Evolutionary conservation across 805 yeast genomes (phyloP), one percentile per base, ranked within the genome.

Genomic region (Saturnispora dispora): DNA sequence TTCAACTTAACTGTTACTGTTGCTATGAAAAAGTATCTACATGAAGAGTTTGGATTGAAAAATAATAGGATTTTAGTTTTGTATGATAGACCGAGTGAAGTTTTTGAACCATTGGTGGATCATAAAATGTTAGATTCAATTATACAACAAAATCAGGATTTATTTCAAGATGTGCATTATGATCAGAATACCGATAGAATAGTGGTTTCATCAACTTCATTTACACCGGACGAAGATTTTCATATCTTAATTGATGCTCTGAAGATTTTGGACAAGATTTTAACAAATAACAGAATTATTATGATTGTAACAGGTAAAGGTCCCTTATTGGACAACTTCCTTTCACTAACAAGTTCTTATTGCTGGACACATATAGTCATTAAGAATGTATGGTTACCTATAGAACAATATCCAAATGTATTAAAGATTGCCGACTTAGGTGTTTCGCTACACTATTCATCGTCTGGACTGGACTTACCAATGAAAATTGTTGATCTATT

Each of bases 301-400:
- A 77, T 88, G 49, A 67, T 93, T n/a, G 83, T 93, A n/a, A 93
- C 99, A 0, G 99, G 99, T 0, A 91, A 90, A 64, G 99, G 99
- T 0, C 98, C 98, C 0, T 64, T 85, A 67, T 80, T 80, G 57
- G 64, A 67, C 2, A 63, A 71, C 23, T 84, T 85, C 2, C 5
- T 54, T 17, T 28, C 55, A 3, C 7, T 48, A 8, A 50, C 61
- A 0, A 43, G 54, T 2, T 30, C 48, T 1, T 59, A 69, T n/a
- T 58, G 63, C 9, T 66, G 75, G 52, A 72, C 69, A 2, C 73
- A 76, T 39, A 78, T 89, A 5, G 60, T 73, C 1, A 71, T 93
- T 5, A 74, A 74, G 51, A 77, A 83, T 32, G 82, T 77, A 0
- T 93, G 99, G 98, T 71, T 93, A 22, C 61, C 83, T 0, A 70